phyloP scores from a whole-genome alignment of 352 stramenopile species.

The Pythium aphanidermatum region DNA sequence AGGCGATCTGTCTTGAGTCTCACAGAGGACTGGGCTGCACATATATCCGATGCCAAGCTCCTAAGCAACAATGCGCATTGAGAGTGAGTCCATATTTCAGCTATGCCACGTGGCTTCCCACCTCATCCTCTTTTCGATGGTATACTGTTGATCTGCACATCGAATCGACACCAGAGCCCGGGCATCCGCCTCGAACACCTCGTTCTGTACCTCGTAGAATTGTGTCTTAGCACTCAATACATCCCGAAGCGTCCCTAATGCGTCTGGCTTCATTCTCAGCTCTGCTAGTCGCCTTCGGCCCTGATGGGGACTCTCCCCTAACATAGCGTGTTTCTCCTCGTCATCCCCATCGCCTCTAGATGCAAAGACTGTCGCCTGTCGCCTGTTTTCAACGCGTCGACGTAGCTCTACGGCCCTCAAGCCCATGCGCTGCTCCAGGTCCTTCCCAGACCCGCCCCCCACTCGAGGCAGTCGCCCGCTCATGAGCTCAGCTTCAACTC shows the following conservation, averaged over 20 bases:
- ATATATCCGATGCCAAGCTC: slow-evolving; percentile 32
- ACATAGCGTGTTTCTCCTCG: not conserved
- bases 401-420: slow-evolving; percentile 45
- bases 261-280: not conserved
- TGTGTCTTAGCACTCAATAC: slow-evolving; percentile 30
- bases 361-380: slow-evolving; percentile 2
- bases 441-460: slow-evolving; percentile 11
- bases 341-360: slow-evolving; percentile 7
- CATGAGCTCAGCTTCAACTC: too few relatives aligned
- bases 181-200: slow-evolving; percentile 44
- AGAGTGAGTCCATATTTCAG: not conserved
- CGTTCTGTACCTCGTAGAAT: slow-evolving; percentile 39
- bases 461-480: too few relatives aligned
- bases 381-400: slow-evolving; percentile 36
- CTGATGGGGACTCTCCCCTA: not conserved
- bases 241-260: slow-evolving; percentile 42
- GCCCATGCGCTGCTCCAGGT: too few relatives aligned
- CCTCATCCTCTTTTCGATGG: slow-evolving; percentile 42
- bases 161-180: slow-evolving; percentile 32
- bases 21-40: slow-evolving; percentile 30
- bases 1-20: slow-evolving; percentile 41
- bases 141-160: slow-evolving; percentile 55
- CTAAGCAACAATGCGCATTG: slow-evolving; percentile 11
- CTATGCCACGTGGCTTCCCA: not conserved
- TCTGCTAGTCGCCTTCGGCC: not conserved